These are phyloP conservation scores for Bretschneidera sinensis DNA, from an alignment of 345 rosid species.

Conservation along the genomic window DNA sequence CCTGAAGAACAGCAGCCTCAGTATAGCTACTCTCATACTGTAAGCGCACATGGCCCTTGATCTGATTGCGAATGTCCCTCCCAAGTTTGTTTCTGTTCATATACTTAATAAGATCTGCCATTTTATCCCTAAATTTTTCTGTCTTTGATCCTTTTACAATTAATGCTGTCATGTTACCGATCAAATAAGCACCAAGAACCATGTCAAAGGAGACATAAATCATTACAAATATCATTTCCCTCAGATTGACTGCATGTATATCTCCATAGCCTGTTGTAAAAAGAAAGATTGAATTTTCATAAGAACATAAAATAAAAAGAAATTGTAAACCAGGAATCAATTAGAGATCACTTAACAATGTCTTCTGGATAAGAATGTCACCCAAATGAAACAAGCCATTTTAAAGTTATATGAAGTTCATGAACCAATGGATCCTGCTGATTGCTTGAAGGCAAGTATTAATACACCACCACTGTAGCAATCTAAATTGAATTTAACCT, in stretches of 20 bases:
- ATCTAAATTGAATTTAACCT: too few species aligned
- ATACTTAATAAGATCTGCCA: slow-evolving; percentile 77
- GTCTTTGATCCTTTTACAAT: slow-evolving; percentile 98
- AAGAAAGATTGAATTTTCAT: background rate
- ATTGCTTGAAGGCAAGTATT: background rate
- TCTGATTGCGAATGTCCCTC: slow-evolving; percentile 62
- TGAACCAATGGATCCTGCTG: background rate
- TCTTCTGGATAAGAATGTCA: background rate
- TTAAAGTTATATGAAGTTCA: too few species aligned
- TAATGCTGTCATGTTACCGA: slow-evolving; percentile 97
- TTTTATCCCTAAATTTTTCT: slow-evolving; percentile 87
- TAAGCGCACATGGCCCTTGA: slow-evolving; percentile 69
- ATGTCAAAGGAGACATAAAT: slow-evolving; percentile 87
- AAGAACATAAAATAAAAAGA: background rate
- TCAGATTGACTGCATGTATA: slow-evolving; percentile 86
- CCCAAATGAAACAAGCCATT: background rate
- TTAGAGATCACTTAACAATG: background rate
- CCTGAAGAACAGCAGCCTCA: slow-evolving; percentile 74
- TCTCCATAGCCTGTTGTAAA: slow-evolving; percentile 84
- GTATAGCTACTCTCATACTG: slow-evolving; percentile 86
- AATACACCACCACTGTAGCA: background rate
- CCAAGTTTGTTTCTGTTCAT: slow-evolving; percentile 84
- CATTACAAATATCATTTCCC: slow-evolving; percentile 98
- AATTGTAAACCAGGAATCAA: background rate
- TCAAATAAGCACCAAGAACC: slow-evolving; percentile 94